Percentiles rank a stretch among this genome's conserved stretches.
Conservation (phyloP, 2,329 filamentous ascomycete genomes). For the Trichoderma oligosporum region DNA sequence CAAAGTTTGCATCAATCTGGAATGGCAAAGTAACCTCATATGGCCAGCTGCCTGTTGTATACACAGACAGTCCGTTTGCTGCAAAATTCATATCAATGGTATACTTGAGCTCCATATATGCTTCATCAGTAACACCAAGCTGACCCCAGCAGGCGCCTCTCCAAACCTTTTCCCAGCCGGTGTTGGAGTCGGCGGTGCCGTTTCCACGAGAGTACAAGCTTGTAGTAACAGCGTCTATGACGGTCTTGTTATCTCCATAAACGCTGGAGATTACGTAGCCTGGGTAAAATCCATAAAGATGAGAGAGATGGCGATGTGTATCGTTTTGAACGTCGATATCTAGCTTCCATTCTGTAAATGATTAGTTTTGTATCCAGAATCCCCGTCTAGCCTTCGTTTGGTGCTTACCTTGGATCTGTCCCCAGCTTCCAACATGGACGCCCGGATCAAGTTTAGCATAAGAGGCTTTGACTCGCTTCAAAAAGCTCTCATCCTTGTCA, state of each 20-base stretch:
- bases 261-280: constrained; percentile 46
- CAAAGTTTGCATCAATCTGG: constrained; percentile 32
- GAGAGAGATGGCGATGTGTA: constrained; percentile 44
- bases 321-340: constrained; percentile 16
- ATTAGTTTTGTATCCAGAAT: background rate
- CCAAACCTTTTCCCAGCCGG: constrained; percentile 59
- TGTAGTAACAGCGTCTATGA: constrained; percentile 41
- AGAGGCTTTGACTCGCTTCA: constrained; percentile 31
- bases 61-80: constrained; percentile 10
- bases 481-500: constrained; percentile 31
- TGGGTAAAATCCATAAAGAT: constrained; percentile 55
- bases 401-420: constrained; percentile 28
- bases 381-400: background rate
- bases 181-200: constrained; percentile 47
- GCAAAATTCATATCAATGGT: constrained; percentile 48
- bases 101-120: constrained; percentile 46
- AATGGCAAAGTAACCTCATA: constrained; percentile 23
- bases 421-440: constrained; percentile 17
- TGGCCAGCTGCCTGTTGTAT: constrained; percentile 11
- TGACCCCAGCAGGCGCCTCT: constrained; percentile 53
- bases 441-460: constrained; percentile 7
- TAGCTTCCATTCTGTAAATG: constrained; percentile 11
- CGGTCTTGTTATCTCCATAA: constrained; percentile 39
- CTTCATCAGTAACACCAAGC: constrained; percentile 47
- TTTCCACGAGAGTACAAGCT: constrained; percentile 46